Base-by-base conservation (phyloP, 352 stramenopile species). In the Phytopythium helicoides region DNA sequence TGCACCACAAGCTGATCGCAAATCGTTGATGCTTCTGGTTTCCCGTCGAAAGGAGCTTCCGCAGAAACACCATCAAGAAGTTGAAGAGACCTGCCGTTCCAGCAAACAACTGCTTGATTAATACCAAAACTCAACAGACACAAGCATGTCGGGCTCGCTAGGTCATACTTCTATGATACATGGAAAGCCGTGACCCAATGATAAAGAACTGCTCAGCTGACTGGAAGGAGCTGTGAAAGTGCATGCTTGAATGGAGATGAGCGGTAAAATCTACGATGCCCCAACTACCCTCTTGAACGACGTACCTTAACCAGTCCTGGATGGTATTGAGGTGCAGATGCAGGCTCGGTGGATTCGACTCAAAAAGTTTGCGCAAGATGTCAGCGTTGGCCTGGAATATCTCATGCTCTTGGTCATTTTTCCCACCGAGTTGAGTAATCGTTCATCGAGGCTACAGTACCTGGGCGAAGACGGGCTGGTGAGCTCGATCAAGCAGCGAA, bases 1-100 rank as follows among this genome's bases (percentile, higher is more conserved):
- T 64, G 55, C 83, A 91, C 83, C 81, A 92, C 33, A 91, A 59
- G 12, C 84, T 66, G 28, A 94, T 67, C 22, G 77, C 77, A 38
- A 89, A 83, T 19, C 73, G 55, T 52, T 86, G 73, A 40, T 89
- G 66, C 3, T 42, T 19, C 14, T 37, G 50, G 37, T 80, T 73
- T 1, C 68, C 55, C 19, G 72, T 74, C 10, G 79, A 87, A 14
- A 94, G 46, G 6, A 89, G 58, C n/a, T 94, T 94, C 3, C 79
- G 68, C 46, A 92, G 55, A 50, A 92, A 81, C 26, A 94, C 55
- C 81, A 94, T 91, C n/a, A 85, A 26, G 61, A 91, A 91, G 31
- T 77, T 81, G 57, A 85, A 91, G 23, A 92, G 73, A 48, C 87
- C 81, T 92, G 47, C 9, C 28, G 28, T 33, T 33, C 28, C 28